Percentiles rank a stretch among this genome's conserved stretches.
phyloP scores from a whole-genome alignment of 2,329 filamentous ascomycete genomes.

The Cladosporium sphaerospermum region DNA sequence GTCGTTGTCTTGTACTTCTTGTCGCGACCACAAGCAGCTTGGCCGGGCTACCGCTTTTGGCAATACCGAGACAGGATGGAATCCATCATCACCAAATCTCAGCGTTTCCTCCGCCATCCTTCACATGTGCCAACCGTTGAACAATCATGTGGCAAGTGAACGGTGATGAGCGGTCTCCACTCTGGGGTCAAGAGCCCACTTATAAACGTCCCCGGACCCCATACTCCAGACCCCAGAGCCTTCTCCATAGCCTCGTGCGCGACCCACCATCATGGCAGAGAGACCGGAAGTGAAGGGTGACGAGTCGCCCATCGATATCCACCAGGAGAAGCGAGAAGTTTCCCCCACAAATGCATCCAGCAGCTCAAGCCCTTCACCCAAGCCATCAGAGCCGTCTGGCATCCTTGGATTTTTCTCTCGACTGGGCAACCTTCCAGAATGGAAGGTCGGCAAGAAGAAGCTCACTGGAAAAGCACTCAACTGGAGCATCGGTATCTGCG shows the following conservation, averaged over 20 bases:
- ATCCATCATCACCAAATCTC: not conserved
- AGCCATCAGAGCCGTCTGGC: not conserved
- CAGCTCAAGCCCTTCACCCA: not conserved
- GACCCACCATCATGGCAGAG: not conserved
- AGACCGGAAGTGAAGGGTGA: not conserved
- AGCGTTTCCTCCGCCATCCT: not conserved
- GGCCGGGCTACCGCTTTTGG: not conserved
- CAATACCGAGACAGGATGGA: not conserved
- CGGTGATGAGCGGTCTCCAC: not conserved
- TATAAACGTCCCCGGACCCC: not conserved
- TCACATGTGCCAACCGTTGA: not conserved
- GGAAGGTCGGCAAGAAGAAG: not conserved
- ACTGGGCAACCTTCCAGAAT: constrained; percentile 3
- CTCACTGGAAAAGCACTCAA: constrained; percentile 1
- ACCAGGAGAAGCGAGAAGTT: not conserved
- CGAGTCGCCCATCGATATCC: not conserved
- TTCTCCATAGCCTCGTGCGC: not conserved
- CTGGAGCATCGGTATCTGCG: constrained; percentile 3
- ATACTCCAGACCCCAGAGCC: not conserved
- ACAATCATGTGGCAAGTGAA: not conserved
- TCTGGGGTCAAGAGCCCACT: not conserved
- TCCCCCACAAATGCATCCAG: not conserved
- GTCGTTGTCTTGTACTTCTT: not conserved
- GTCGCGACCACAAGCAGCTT: not conserved
- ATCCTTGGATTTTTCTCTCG: not conserved